Evolutionary conservation across 2,329 filamentous ascomycete species (phyloP), one percentile per base, ranked within the genome.

Genomic region (Cladosporium sp.): DNA sequence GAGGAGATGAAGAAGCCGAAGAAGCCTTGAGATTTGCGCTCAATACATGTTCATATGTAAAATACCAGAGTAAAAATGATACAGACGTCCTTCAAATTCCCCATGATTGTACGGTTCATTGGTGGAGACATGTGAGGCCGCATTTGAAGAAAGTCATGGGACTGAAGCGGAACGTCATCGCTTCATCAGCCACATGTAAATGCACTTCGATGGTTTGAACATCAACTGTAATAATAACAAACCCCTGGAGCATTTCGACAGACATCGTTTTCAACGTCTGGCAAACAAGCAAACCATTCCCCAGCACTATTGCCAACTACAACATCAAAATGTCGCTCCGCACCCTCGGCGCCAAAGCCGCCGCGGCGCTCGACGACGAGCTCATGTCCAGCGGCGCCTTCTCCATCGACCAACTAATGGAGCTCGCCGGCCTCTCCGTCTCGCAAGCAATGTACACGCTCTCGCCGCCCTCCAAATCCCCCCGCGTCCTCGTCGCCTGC

Each of bases 331-430:
- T 66, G 61, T 51, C 62, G 13, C 60, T 68, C 45, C 60, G 64
- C 14, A 95, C 90, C 22, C 80, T 98, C 22, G 86, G 85, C 9
- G 85, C 92, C 40, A 90, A 93, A 72, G 88, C 89, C 58, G 93
- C 93, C 0, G 86, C 88, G 0, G 87, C 89, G 44, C 80, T 98
- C 14, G 93, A 98, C 68, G 85, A 88, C 70, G 92, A 98, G 68
- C 84, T 98, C 57, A 97, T 98, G 91, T 87, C 83, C 66, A 82
- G 84, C 1, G 82, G 82, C 37, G 90, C 87, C 8, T 98, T 95
- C 72, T 95, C 89, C 9, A 81, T 98, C 52, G 93, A 97, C 67
- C 93, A 98, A 71, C 77, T 98, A 45, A 97, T 98, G 93, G 93
- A 97, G 68, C 75, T 98, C 7, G 93, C 93, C 41, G 93, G 93